Conservation (phyloP, 2,329 filamentous ascomycete species). For the Helotiales sp. region DNA sequence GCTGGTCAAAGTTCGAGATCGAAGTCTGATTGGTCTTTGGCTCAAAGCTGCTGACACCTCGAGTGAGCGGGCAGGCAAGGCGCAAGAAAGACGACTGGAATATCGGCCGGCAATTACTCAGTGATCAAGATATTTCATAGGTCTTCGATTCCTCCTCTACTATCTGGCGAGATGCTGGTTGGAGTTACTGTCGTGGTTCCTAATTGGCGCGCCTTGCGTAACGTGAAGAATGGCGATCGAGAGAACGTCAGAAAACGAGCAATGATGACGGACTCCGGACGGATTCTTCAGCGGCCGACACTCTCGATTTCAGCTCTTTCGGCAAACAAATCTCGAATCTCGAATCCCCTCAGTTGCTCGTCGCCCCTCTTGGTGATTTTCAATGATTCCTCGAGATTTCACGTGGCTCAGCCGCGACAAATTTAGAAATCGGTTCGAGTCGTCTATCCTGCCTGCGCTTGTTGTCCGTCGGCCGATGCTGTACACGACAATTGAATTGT, state of each 20-base stretch:
- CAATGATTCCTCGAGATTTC: conserved; percentile 21
- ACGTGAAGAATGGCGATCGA: conserved; percentile 10
- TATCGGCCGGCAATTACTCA: background rate
- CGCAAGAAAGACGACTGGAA: background rate
- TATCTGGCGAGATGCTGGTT: background rate
- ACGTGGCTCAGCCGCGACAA: conserved; percentile 38
- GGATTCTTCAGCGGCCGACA: background rate
- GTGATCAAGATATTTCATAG: background rate
- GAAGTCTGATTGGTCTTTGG: background rate
- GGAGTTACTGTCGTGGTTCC: conserved; percentile 9
- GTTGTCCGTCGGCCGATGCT: conserved; percentile 13
- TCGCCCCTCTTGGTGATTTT: background rate
- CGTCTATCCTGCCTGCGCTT: conserved; percentile 19
- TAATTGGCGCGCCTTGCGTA: conserved; percentile 23
- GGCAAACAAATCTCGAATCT: background rate
- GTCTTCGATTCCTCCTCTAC: background rate
- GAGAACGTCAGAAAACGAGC: conserved; percentile 20
- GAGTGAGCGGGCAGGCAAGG: background rate
- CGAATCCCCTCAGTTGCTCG: background rate
- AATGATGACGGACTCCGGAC: background rate
- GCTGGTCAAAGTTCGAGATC: background rate
- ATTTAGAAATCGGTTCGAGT: conserved; percentile 30
- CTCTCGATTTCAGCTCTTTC: background rate
- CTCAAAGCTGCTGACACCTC: background rate
- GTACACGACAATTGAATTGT: background rate